phyloP scores from a whole-genome alignment of 306 rosid genomes.

The Glycine latifolia region DNA sequence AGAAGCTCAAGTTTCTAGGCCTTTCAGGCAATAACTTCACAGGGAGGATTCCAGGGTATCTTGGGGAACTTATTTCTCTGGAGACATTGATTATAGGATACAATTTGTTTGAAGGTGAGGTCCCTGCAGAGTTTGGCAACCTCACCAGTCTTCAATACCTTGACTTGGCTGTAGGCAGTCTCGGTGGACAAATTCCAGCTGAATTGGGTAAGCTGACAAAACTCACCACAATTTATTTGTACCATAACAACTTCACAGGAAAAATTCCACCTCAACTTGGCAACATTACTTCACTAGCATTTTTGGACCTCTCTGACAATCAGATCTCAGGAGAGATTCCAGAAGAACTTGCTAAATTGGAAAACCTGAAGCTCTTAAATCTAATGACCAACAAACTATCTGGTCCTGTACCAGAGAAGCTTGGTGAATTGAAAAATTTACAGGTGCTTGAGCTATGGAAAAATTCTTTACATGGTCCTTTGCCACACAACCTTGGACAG shows the following conservation, averaged over 20 bases:
- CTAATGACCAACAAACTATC: slow-evolving; percentile 78
- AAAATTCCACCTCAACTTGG: slow-evolving; percentile 76
- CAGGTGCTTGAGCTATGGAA: slow-evolving; percentile 78
- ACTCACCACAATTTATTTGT: slow-evolving; percentile 75
- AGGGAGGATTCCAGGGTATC: slow-evolving; percentile 67
- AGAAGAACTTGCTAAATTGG: slow-evolving; percentile 62
- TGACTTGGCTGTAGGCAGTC: slow-evolving; percentile 81
- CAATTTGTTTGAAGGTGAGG: slow-evolving; percentile 77
- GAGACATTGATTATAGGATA: slow-evolving; percentile 84
- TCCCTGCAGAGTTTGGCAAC: slow-evolving; percentile 84
- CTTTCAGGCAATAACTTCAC: slow-evolving; percentile 86
- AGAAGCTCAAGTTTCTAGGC: slow-evolving; percentile 78
- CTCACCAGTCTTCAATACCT: slow-evolving; percentile 80
- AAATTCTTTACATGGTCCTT: slow-evolving; percentile 73
- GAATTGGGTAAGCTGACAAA: slow-evolving; percentile 72
- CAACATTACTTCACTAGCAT: slow-evolving; percentile 66
- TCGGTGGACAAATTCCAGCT: slow-evolving; percentile 81
- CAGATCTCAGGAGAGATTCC: slow-evolving; percentile 88
- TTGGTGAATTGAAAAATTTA: slow-evolving; percentile 72
- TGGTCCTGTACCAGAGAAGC: slow-evolving; percentile 71
- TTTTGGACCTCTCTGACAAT: slow-evolving; percentile 87
- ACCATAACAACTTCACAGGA: slow-evolving; percentile 76
- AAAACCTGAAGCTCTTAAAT: slow-evolving; percentile 77
- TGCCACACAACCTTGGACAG: slow-evolving; percentile 75
- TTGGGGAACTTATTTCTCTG: slow-evolving; percentile 72